A percentile compares a stretch with the other conserved stretches of the same genome.
Conservation (phyloP, 1,284 basidiomycete genomes). For the Pseudozyma thailandica region DNA sequence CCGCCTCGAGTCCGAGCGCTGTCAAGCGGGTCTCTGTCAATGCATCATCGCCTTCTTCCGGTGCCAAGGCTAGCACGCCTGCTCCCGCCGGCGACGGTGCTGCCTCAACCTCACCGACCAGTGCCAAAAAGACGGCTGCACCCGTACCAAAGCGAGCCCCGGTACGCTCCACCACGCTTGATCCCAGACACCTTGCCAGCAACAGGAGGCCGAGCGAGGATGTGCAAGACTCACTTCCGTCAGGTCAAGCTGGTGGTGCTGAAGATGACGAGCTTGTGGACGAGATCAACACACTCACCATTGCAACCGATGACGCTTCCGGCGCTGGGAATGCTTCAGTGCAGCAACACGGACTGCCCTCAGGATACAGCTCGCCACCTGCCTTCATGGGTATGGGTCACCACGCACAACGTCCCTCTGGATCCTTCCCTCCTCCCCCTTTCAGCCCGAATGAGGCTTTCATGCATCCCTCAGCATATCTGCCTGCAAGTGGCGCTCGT, state of each 20-base stretch:
- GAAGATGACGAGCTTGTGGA: conserved; percentile 21
- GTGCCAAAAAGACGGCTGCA: conserved; percentile 17
- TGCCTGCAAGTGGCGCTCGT: conserved; percentile 31
- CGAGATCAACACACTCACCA: conserved; percentile 25
- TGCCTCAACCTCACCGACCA: conserved; percentile 7
- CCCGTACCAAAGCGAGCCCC: conserved; percentile 39
- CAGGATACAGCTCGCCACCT: conserved; percentile 22
- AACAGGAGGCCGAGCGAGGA: conserved; percentile 19
- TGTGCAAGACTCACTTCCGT: conserved; percentile 4
- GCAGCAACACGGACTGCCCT: conserved; percentile 6
- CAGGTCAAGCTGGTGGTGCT: conserved; percentile 10
- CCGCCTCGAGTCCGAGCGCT: conserved; percentile 25
- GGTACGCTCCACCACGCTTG: conserved; percentile 39
- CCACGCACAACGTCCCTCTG: conserved; percentile 32
- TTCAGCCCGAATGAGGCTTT: conserved; percentile 37
- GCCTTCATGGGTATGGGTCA: conserved; percentile 16
- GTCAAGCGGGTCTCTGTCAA: conserved; percentile 20
- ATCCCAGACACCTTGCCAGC: conserved; percentile 31
- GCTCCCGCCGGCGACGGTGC: neutral
- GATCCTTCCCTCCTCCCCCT: conserved; percentile 31
- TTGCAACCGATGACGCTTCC: conserved; percentile 14
- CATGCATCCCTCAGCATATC: conserved; percentile 35
- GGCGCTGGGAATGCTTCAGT: neutral
- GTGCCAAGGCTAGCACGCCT: conserved; percentile 5
- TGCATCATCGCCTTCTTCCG: conserved; percentile 8